phyloP scores from a whole-genome alignment of 1,284 basidiomycete genomes.

The Sanghuangporus weigelae region DNA sequence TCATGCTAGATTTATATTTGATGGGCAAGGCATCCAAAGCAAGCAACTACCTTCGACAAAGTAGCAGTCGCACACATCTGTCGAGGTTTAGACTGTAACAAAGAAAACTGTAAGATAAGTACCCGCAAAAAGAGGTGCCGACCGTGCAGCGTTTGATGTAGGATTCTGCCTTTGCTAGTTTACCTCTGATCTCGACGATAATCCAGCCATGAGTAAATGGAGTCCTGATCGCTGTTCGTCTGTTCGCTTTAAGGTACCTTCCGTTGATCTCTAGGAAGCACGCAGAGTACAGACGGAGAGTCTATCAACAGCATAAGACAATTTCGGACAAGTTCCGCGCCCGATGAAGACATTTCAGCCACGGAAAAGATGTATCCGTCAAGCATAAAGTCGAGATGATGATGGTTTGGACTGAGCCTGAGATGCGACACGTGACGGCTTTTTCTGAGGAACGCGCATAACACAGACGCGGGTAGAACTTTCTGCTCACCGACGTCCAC shows the following conservation, averaged over 20 bases:
- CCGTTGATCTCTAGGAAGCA: slow-evolving; percentile 32
- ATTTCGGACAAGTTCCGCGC: not conserved
- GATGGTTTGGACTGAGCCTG: no score
- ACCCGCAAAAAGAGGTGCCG: not conserved
- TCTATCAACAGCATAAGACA: slow-evolving; percentile 21
- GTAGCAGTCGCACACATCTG: not conserved
- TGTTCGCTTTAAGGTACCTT: slow-evolving; percentile 40
- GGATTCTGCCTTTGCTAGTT: slow-evolving; percentile 40
- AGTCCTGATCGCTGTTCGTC: slow-evolving; percentile 32
- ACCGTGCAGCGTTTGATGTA: slow-evolving; percentile 23
- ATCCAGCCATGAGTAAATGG: slow-evolving; percentile 29
- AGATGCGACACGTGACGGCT: no score
- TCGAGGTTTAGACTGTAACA: not conserved
- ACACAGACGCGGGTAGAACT: not conserved
- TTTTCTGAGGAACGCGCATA: not conserved
- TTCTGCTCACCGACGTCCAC: not conserved
- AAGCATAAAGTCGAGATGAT: not conserved
- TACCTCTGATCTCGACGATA: slow-evolving; percentile 26
- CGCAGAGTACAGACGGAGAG: slow-evolving; percentile 36
- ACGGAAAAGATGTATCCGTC: not conserved
- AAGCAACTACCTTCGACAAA: not conserved
- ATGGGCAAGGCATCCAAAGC: not conserved
- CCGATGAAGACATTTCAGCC: no score
- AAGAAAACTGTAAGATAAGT: not conserved
- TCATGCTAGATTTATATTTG: slow-evolving; percentile 9